These are phyloP conservation scores for Francoa sonchifolia DNA, from an alignment of 441 rosid species.

Conservation along the genomic window DNA sequence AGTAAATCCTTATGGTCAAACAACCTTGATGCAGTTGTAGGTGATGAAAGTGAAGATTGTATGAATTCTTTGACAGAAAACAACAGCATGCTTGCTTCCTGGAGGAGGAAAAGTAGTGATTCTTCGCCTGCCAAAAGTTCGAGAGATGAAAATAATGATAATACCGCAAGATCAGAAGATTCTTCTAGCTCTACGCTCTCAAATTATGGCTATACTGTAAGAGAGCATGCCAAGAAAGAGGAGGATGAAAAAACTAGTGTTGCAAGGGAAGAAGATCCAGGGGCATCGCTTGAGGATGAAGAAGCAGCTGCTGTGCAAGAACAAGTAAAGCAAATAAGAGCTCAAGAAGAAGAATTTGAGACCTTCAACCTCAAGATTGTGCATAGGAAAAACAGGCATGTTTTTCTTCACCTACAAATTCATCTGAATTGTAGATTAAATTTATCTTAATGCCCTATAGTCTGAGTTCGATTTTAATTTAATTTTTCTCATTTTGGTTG, in stretches of 20 bases:
- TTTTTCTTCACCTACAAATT: constrained; percentile 9
- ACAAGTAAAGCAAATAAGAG: constrained; percentile 91
- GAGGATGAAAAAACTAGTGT: constrained; percentile 38
- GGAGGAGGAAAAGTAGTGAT: constrained; percentile 72
- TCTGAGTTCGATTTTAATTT: no score
- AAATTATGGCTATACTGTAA: constrained; percentile 42
- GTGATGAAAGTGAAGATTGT: constrained; percentile 38
- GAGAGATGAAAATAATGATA: constrained; percentile 41
- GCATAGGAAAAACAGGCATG: constrained; percentile 92
- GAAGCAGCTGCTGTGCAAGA: constrained; percentile 93
- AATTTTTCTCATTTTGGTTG: no score
- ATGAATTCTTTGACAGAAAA: constrained; percentile 36
- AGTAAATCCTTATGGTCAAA: constrained; percentile 51
- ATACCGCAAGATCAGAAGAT: constrained; percentile 42
- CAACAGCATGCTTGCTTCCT: constrained; percentile 54
- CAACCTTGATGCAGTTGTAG: constrained; percentile 26
- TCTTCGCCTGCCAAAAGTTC: constrained; percentile 59
- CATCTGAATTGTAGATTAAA: constrained; percentile 1
- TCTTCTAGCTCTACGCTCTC: constrained; percentile 60
- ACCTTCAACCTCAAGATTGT: constrained; percentile 91
- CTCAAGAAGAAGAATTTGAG: constrained; percentile 95
- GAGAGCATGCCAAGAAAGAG: constrained; percentile 40
- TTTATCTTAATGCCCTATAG: no score
- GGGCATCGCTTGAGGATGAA: constrained; percentile 66
- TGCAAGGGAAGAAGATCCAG: constrained; percentile 53